phyloP scores from a whole-genome alignment of 257 asterid species.

The Solanum tarijense region DNA sequence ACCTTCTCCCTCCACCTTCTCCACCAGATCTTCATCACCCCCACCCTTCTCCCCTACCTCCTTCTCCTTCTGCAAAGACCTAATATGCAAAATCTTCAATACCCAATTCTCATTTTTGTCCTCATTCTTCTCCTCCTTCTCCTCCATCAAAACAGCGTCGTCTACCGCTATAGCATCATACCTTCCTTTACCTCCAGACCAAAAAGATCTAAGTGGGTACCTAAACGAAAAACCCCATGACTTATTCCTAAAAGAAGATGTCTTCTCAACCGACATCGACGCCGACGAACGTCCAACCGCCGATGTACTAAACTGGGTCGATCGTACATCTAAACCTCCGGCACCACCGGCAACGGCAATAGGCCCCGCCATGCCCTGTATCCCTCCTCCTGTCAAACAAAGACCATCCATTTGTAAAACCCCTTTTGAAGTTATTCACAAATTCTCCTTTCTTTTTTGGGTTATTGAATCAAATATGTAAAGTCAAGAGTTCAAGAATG shows the following conservation, averaged over 20 bases:
- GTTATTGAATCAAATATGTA: neutral
- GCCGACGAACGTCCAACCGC: conserved; percentile 10
- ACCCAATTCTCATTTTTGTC: conserved; percentile 42
- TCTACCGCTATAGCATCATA: conserved; percentile 51
- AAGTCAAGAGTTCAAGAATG: neutral
- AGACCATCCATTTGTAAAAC: conserved; percentile 49
- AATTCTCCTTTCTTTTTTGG: neutral
- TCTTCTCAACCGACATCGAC: conserved; percentile 43
- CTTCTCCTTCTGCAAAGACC: conserved; percentile 24
- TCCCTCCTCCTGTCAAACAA: conserved; percentile 67
- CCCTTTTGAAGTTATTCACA: neutral
- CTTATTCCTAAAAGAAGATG: conserved; percentile 21
- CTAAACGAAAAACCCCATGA: conserved; percentile 78
- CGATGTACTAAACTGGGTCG: conserved; percentile 16
- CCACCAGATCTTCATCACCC: conserved; percentile 18
- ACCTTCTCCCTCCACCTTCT: neutral
- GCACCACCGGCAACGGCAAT: conserved; percentile 35
- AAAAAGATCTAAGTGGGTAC: conserved; percentile 62
- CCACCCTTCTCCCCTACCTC: conserved; percentile 14
- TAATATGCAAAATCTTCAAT: conserved; percentile 55
- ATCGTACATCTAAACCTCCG: conserved; percentile 41
- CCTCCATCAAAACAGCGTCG: conserved; percentile 58
- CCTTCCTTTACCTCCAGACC: conserved; percentile 45
- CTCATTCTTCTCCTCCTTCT: conserved; percentile 21
- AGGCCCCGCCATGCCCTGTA: conserved; percentile 50